Evolutionary conservation across 768 basidiomycete genomes (phyloP).

Genomic region (Vararia minispora): DNA sequence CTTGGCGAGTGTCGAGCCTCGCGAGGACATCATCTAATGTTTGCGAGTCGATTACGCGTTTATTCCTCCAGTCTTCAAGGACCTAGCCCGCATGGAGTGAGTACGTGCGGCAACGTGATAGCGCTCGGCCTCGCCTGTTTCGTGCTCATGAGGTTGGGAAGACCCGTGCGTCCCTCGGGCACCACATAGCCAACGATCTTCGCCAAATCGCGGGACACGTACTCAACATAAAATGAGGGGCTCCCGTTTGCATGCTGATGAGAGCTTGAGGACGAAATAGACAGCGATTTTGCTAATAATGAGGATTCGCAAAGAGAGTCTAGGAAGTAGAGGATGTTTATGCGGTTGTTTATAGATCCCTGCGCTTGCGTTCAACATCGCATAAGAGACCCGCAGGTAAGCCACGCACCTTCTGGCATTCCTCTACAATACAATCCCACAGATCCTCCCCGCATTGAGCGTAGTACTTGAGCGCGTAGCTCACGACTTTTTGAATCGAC

Average conservation of each 20-base stretch:
- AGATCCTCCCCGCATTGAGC: slow-evolving; percentile 81
- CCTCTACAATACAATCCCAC: slow-evolving; percentile 89
- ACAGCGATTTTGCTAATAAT: slow-evolving; percentile 52
- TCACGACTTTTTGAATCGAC: slow-evolving; percentile 82
- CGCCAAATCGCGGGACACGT: slow-evolving; percentile 64
- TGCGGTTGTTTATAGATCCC: slow-evolving; percentile 82
- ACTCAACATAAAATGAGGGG: slow-evolving; percentile 61
- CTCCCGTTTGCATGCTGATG: no score
- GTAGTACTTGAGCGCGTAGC: slow-evolving; percentile 77
- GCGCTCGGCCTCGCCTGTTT: slow-evolving; percentile 50
- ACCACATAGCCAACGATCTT: slow-evolving; percentile 81
- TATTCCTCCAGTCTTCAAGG: slow-evolving; percentile 82
- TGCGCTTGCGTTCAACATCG: slow-evolving; percentile 4
- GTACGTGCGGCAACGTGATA: not conserved
- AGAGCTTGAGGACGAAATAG: slow-evolving; percentile 28
- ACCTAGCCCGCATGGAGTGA: slow-evolving; percentile 38
- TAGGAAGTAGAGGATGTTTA: slow-evolving; percentile 87
- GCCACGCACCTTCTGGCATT: slow-evolving; percentile 67
- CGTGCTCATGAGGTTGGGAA: slow-evolving; percentile 79
- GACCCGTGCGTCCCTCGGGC: slow-evolving; percentile 75
- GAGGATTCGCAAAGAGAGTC: slow-evolving; percentile 80
- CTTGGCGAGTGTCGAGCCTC: slow-evolving; percentile 38
- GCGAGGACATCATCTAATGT: slow-evolving; percentile 62
- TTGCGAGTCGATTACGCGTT: slow-evolving; percentile 73
- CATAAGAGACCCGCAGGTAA: not conserved